phyloP scores from a whole-genome alignment of 1,284 basidiomycete species.

The Leccinum subspadiceum region DNA sequence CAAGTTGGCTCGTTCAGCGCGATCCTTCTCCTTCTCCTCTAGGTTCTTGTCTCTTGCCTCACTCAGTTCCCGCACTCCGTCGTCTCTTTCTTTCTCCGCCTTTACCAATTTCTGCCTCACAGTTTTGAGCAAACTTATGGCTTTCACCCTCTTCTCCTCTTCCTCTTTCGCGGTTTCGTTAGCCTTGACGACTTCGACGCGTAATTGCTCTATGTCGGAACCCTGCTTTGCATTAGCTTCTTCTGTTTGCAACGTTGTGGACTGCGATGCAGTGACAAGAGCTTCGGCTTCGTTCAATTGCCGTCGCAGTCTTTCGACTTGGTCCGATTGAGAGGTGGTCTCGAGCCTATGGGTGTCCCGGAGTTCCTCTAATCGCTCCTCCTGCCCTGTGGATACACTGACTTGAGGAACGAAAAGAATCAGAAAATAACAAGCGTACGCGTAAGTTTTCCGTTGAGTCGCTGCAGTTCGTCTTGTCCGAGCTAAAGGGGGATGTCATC shows the following conservation, averaged over 20 bases:
- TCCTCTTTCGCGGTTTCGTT: constrained; percentile 79
- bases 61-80: constrained; percentile 57
- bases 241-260: constrained; percentile 44
- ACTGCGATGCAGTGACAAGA: constrained; percentile 56
- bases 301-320: constrained; percentile 66
- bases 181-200: constrained; percentile 59
- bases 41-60: constrained; percentile 56
- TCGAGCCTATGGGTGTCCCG: constrained; percentile 80
- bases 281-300: constrained; percentile 73
- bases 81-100: constrained; percentile 89
- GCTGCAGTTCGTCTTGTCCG: constrained; percentile 70
- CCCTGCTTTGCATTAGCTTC: constrained; percentile 49
- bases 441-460: constrained; percentile 67
- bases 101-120: constrained; percentile 92
- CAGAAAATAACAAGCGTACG: constrained; percentile 41
- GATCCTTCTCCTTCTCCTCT: constrained; percentile 62
- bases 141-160: constrained; percentile 94
- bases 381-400: constrained; percentile 61
- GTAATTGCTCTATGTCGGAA: constrained; percentile 54
- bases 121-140: constrained; percentile 85
- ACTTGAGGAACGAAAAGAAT: neutral
- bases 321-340: constrained; percentile 69
- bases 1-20: constrained; percentile 54
- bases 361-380: constrained; percentile 79
- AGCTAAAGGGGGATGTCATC: constrained; percentile 40